A percentile compares a stretch with the other conserved stretches of the same genome.
Conservation (phyloP, 2,329 filamentous ascomycete genomes). For the Albophoma yamanashiensis region DNA sequence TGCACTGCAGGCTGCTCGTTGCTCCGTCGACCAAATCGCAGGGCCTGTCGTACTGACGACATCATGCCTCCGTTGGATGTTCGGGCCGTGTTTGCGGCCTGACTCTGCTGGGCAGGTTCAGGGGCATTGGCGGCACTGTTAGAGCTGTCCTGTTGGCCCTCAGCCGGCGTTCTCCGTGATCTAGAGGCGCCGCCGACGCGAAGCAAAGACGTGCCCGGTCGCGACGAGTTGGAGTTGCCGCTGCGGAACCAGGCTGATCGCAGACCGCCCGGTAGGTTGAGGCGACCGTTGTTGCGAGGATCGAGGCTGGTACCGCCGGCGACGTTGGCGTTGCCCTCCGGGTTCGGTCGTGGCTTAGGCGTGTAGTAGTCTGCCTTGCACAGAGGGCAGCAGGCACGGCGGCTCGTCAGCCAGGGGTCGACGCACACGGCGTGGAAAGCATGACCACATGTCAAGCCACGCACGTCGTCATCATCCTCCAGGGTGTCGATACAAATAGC, state of each 20-base stretch:
- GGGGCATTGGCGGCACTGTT: neutral
- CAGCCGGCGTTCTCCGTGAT: neutral
- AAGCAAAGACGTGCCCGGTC: neutral
- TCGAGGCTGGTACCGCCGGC: constrained; percentile 15
- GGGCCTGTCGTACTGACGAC: constrained; percentile 19
- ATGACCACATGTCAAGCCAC: constrained; percentile 91
- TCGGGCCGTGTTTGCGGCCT: neutral
- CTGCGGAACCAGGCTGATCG: constrained; percentile 26
- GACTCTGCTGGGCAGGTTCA: neutral
- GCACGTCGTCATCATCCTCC: constrained; percentile 91
- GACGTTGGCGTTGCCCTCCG: constrained; percentile 14
- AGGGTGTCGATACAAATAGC: constrained; percentile 93
- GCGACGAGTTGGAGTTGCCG: constrained; percentile 1
- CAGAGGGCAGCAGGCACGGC: constrained; percentile 89
- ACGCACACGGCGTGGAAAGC: constrained; percentile 94
- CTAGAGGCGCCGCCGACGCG: neutral
- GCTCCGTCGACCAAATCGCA: constrained; percentile 19
- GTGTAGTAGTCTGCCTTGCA: constrained; percentile 98
- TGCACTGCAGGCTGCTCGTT: constrained; percentile 8
- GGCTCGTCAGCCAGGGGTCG: constrained; percentile 91
- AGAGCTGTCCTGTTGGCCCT: constrained; percentile 4
- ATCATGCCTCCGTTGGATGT: constrained; percentile 13
- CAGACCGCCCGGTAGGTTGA: constrained; percentile 36
- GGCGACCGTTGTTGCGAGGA: constrained; percentile 29
- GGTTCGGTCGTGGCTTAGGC: constrained; percentile 67